phyloP scores from a whole-genome alignment of 495 filamentous ascomycete genomes.

The Glonium stellatum region DNA sequence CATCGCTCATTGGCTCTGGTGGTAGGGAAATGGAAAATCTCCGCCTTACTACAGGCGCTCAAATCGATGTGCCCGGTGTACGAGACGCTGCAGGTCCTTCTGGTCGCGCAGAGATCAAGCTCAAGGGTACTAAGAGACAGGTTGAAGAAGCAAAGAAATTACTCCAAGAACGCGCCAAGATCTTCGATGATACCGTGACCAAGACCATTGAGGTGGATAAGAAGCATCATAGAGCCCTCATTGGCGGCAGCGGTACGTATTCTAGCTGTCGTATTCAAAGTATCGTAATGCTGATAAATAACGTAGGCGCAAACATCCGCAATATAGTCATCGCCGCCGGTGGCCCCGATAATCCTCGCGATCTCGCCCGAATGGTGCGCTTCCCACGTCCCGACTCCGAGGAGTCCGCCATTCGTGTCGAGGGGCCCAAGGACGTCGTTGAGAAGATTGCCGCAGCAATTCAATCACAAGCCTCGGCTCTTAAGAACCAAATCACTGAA shows the following conservation, averaged over 20 bases:
- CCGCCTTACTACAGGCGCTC: conserved; percentile 70
- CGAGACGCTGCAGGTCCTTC: conserved; percentile 54
- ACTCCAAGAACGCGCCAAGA: conserved; percentile 70
- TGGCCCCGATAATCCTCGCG: conserved; percentile 74
- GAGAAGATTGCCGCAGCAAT: conserved; percentile 83
- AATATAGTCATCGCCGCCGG: conserved; percentile 82
- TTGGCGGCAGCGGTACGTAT: conserved; percentile 75
- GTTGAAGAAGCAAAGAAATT: conserved; percentile 86
- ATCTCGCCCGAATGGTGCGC: conserved; percentile 76
- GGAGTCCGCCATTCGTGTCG: conserved; percentile 76
- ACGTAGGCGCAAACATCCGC: conserved; percentile 71
- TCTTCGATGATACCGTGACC: conserved; percentile 79
- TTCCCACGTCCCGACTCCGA: conserved; percentile 79
- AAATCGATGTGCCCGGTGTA: conserved; percentile 79
- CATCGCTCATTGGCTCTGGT: conserved; percentile 81
- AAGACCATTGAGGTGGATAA: conserved; percentile 81
- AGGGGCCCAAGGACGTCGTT: conserved; percentile 74
- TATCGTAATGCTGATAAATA: conserved; percentile 2
- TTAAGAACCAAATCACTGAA: conserved; percentile 67
- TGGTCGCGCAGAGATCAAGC: conserved; percentile 69
- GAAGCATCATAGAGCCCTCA: conserved; percentile 84
- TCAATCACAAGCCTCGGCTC: conserved; percentile 66
- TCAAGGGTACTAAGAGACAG: conserved; percentile 84
- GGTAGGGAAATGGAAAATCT: conserved; percentile 86
- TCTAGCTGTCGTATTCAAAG: conserved; percentile 33